Evolutionary conservation across 805 yeast species (phyloP), one percentile per base, ranked within the genome.

Genomic region (Lipomyces kockii): DNA sequence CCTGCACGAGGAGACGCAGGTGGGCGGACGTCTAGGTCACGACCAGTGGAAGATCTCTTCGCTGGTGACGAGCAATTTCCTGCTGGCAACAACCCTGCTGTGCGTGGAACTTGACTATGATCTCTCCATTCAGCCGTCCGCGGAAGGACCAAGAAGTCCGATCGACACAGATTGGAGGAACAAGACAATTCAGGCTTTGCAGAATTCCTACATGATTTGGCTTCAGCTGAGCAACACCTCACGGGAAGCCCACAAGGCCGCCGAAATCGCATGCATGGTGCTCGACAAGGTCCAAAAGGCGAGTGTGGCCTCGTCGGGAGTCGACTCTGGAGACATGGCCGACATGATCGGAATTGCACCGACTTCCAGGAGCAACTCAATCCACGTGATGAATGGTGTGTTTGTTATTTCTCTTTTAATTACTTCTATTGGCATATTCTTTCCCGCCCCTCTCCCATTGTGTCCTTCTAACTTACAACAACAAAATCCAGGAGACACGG

Each of bases 81-180:
- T 68, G 4, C 11, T 51, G 34, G 71, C 72, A 27, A 57, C 63
- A 20, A 62, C 66, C 32, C 63, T 70, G 66, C 68, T 70, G 17
- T 37, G 63, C 27, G 60, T 69, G 5, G 73, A 70, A 52, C 51
- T 70, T 9, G 27, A 20, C 8, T 55, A 59, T 46, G 52, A 61
- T 11, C 57, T 49, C 27, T 53, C 56, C 58, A 72, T 63, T 29
- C 14, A 39, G 8, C 37, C 69, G 60, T 61, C 67, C 2, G 35
- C 61, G 12, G 53, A 54, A 22, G 68, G 60, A 22, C 56, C 60
- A 2, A 60, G 55, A 37, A 53, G 62, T 12, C 43, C 61, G 12
- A 60, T 57, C 12, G 68, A 66, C 17, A 59, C 65, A 17, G 54
- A 66, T 7, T 12, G 12, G 17, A 37, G 43, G 17, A 8, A 51